These are phyloP conservation scores for Fusarium humuli DNA, from an alignment of 2,329 filamentous ascomycete species.

Conservation along the genomic window DNA sequence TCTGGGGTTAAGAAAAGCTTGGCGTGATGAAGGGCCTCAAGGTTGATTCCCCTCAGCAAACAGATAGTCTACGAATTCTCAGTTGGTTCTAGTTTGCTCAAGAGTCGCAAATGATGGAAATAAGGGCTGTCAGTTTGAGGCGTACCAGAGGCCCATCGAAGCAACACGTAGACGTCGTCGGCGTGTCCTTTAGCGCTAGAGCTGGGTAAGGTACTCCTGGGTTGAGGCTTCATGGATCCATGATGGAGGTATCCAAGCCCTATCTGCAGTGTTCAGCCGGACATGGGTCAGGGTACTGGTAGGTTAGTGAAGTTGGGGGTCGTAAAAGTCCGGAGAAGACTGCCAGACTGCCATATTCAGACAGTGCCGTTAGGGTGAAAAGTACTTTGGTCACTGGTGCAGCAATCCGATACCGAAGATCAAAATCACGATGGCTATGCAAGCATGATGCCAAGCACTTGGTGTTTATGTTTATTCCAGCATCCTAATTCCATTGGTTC, in stretches of 20 bases:
- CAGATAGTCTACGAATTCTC: neutral
- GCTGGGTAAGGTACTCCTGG: slow-evolving; percentile 1
- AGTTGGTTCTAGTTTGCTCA: neutral
- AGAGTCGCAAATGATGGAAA: neutral
- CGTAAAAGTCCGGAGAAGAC: slow-evolving; percentile 33
- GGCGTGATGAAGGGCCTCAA: slow-evolving; percentile 16
- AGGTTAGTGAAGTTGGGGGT: slow-evolving; percentile 6
- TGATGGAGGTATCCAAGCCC: slow-evolving; percentile 15
- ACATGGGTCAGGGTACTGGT: slow-evolving; percentile 9
- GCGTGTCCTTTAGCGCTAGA: neutral
- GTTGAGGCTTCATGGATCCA: neutral
- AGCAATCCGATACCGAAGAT: slow-evolving; percentile 1
- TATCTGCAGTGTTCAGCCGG: slow-evolving; percentile 19
- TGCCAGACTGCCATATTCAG: neutral
- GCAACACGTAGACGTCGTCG: neutral
- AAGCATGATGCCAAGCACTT: slow-evolving; percentile 17
- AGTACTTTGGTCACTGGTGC: slow-evolving; percentile 4
- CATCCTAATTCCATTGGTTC: slow-evolving; percentile 4
- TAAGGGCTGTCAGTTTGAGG: neutral
- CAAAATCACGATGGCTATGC: slow-evolving; percentile 20
- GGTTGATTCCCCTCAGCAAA: slow-evolving; percentile 4
- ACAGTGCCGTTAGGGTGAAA: neutral
- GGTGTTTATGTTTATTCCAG: slow-evolving; percentile 12
- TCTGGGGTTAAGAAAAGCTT: slow-evolving; percentile 22
- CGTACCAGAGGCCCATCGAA: neutral